These are phyloP conservation scores for Hypoxylon sp. DNA, from an alignment of 2,329 filamentous ascomycete genomes.

Conservation along the genomic window DNA sequence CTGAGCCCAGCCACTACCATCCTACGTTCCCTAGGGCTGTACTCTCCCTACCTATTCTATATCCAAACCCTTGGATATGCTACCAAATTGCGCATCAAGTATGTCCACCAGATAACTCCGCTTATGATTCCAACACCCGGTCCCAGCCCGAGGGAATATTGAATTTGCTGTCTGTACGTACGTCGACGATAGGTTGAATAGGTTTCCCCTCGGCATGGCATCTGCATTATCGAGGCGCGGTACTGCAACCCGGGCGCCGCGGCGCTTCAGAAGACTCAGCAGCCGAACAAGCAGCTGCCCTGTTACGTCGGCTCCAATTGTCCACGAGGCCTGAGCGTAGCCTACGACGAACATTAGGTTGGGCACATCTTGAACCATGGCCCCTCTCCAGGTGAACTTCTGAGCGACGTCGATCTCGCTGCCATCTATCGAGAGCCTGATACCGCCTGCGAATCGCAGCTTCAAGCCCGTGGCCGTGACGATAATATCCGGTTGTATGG, in stretches of 20 bases:
- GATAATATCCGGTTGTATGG: conserved; percentile 73
- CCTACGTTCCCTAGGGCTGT: too few species aligned
- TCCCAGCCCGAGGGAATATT: conserved; percentile 55
- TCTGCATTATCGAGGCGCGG: conserved; percentile 16
- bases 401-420: conserved; percentile 59
- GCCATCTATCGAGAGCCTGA: conserved; percentile 67
- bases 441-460: conserved; percentile 67
- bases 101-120: conserved; percentile 45
- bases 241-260: conserved; percentile 29
- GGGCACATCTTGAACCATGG: conserved; percentile 75
- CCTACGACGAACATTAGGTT: conserved; percentile 73
- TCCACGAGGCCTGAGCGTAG: conserved; percentile 76
- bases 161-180: conserved; percentile 56
- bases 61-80: conserved; percentile 39
- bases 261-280: conserved; percentile 60
- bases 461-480: conserved; percentile 77
- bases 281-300: conserved; percentile 63
- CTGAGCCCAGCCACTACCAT: not conserved
- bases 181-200: conserved; percentile 53
- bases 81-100: conserved; percentile 42
- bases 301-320: conserved; percentile 70
- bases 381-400: conserved; percentile 72
- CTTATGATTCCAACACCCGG: conserved; percentile 44
- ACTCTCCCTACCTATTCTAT: conserved; percentile 16
- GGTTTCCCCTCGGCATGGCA: conserved; percentile 25